Base-by-base conservation (phyloP, 2,329 filamentous ascomycete species). In the Talaromyces sp. region DNA sequence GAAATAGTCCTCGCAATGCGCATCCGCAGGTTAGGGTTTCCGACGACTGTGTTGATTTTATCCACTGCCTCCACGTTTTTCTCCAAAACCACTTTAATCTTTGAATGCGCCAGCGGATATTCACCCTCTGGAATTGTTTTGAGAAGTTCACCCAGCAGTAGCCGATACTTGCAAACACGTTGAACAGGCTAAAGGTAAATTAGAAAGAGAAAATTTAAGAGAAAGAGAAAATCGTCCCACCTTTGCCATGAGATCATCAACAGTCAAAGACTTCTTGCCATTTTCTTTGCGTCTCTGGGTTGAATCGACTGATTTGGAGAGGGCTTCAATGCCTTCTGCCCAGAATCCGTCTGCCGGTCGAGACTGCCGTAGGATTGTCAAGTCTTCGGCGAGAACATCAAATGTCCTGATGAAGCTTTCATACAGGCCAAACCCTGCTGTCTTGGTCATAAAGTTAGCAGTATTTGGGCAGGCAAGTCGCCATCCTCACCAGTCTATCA, bases 371-470 rank as follows among this genome's bases (percentile, higher is more conserved):
- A 89, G 83, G 30, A 87, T 82, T 36, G 87, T 85, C 40, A 96
- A 79, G 65, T 96, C 91, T 65, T 89, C 87, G 54, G 89, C 87
- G 81, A 97, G 90, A 66, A 92, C 82, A 67, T 96, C 91, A 74
- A 95, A 96, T 71, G 94, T 94, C 57, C 90, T 89, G 40, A 91
- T 90, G 73, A 96, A 99, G 68, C 96, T 91, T 76, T 96, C 90
- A 72, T 99, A 99, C 56, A 89, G 82, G 71, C 90, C 89, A 76
- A 98, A 95, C 0, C 87, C 87, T 63, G 86, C 85, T 78, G 96
- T 88, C 91, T 96, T 65, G 14, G 58, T 23, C 79, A 86, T 64
- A 70, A 73, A 84, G 67, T 78, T 78, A 57, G 76, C 75, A 74
- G 66, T 31, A 68, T 51, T 54, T 65, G 59, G 27, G 27, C 34